phyloP scores from a whole-genome alignment of 352 stramenopile genomes.

The Phytophthora uliginosa region DNA sequence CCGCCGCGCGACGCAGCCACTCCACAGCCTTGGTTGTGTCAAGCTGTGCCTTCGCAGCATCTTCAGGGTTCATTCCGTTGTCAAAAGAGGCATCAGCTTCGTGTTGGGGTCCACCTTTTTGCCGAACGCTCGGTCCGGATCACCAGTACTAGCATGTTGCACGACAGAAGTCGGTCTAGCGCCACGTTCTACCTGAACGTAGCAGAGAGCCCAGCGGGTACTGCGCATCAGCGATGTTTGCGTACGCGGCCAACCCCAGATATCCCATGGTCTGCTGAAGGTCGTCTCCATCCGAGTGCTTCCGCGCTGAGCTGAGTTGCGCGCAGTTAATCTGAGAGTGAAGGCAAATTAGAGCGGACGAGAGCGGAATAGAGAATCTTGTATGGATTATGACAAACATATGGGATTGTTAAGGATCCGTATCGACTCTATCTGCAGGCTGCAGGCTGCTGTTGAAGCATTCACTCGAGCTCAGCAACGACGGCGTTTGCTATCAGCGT shows the following conservation, averaged over 20 bases:
- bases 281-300: constrained; percentile 62
- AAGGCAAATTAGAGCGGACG: too few relatives aligned
- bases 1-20: constrained; percentile 83
- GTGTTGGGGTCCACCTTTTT: constrained; percentile 69
- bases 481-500: too few relatives aligned
- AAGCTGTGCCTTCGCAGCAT: constrained; percentile 37
- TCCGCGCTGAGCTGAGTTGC: too few relatives aligned
- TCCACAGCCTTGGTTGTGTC: constrained; percentile 80
- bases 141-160: constrained; percentile 61
- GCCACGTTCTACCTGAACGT: constrained; percentile 14
- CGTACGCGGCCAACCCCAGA: constrained; percentile 66
- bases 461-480: too few relatives aligned
- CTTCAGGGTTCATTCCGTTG: constrained; percentile 9
- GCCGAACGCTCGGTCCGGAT: constrained; percentile 79
- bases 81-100: constrained; percentile 59
- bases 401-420: too few relatives aligned
- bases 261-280: constrained; percentile 67
- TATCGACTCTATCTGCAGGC: too few relatives aligned
- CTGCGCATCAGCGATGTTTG: constrained; percentile 74
- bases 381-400: too few relatives aligned
- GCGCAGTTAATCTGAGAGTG: too few relatives aligned
- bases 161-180: constrained; percentile 44
- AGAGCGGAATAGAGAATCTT: too few relatives aligned
- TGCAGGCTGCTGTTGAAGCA: too few relatives aligned
- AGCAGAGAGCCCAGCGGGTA: constrained; percentile 78